Conservation (phyloP, 352 stramenopile genomes). For the Phytophthora sojae region DNA sequence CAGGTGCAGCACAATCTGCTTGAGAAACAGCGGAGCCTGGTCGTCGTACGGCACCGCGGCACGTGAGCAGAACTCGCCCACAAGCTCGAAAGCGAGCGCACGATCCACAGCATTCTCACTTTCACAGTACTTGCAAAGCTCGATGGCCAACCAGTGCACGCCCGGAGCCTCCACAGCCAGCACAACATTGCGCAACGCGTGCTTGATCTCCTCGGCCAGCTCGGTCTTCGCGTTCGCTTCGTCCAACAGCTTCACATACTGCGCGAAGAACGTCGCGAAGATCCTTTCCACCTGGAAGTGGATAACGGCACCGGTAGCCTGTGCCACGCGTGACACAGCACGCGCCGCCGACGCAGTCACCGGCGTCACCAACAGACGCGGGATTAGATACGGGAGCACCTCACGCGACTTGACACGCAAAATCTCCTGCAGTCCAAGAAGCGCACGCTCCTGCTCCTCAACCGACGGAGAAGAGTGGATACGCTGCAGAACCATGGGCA, state of each 20-base stretch:
- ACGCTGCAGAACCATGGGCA: constrained; percentile 95
- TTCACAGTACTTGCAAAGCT: constrained; percentile 95
- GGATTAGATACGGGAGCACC: constrained; percentile 98
- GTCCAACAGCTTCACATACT: constrained; percentile 66
- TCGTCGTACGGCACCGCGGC: constrained; percentile 93
- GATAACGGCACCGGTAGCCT: constrained; percentile 94
- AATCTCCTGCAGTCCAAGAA: constrained; percentile 98
- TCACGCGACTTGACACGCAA: constrained; percentile 96
- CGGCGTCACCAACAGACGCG: constrained; percentile 93
- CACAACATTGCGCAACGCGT: constrained; percentile 73
- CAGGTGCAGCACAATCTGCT: constrained; percentile 96
- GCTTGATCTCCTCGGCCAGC: constrained; percentile 75
- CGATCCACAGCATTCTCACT: constrained; percentile 89
- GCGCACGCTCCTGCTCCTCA: constrained; percentile 84
- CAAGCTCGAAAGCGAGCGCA: constrained; percentile 92
- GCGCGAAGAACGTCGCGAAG: constrained; percentile 84
- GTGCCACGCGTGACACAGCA: constrained; percentile 93
- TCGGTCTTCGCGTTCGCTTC: constrained; percentile 37
- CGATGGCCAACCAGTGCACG: constrained; percentile 95
- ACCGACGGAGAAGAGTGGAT: constrained; percentile 77
- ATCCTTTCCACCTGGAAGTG: constrained; percentile 97
- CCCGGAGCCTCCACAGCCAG: constrained; percentile 90
- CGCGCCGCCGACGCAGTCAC: constrained; percentile 91
- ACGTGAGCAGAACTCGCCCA: constrained; percentile 90
- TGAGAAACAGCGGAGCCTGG: constrained; percentile 95